These are phyloP conservation scores for Leishmania lainsoni DNA, from an alignment of 208 protist species.

Conservation along the genomic window DNA sequence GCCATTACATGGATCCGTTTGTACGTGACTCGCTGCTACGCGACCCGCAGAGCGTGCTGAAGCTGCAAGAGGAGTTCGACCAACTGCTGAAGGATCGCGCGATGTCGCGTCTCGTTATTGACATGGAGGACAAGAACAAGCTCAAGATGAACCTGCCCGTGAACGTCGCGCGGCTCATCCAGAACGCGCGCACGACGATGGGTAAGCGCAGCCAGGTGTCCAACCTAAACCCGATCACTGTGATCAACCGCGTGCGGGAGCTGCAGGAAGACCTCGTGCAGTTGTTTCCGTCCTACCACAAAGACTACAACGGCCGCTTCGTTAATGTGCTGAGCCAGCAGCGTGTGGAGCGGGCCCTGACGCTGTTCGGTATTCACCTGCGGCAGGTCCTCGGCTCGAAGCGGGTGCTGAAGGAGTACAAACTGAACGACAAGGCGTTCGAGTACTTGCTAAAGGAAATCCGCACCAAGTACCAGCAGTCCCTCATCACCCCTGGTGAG, in stretches of 20 bases:
- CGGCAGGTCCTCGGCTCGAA: conserved; percentile 94
- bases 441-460: conserved; percentile 98
- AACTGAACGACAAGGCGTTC: conserved; percentile 95
- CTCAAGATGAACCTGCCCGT: conserved; percentile 88
- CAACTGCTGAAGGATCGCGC: conserved; percentile 87
- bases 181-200: conserved; percentile 96
- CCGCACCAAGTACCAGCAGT: conserved; percentile 91
- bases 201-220: conserved; percentile 82
- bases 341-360: conserved; percentile 95
- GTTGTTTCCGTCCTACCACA: conserved; percentile 84
- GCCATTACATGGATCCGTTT: conserved; percentile 85
- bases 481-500: conserved; percentile 96
- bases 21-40: conserved; percentile 88
- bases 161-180: conserved; percentile 96
- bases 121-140: conserved; percentile 64
- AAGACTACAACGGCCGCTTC: conserved; percentile 57
- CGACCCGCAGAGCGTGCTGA: conserved; percentile 63
- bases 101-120: conserved; percentile 63
- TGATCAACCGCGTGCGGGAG: conserved; percentile 79
- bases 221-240: conserved; percentile 92
- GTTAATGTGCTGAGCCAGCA: conserved; percentile 88
- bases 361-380: conserved; percentile 95
- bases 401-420: conserved; percentile 93
- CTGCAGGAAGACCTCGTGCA: conserved; percentile 82
- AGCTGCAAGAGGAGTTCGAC: conserved; percentile 92